phyloP scores from a whole-genome alignment of 805 yeast species.

The Myxozyma geophila region DNA sequence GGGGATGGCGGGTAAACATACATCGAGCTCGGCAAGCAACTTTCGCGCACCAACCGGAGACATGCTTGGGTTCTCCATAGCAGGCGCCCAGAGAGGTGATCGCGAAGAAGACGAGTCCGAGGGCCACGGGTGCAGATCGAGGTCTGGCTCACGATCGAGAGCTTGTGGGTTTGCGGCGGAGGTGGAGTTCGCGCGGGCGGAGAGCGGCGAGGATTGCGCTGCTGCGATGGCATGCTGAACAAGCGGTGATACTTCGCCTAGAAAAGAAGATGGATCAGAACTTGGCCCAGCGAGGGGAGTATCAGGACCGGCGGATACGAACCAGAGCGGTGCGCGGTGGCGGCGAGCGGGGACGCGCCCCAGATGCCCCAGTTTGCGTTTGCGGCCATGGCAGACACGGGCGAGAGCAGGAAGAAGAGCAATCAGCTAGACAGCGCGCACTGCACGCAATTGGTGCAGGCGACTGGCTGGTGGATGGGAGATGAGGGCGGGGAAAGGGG shows the following conservation, averaged over 20 bases:
- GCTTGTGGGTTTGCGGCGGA: conserved; percentile 5
- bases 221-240: conserved; percentile 17
- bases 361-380: conserved; percentile 36
- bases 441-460: conserved; percentile 10
- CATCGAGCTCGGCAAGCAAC: conserved; percentile 30
- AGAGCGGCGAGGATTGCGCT: conserved; percentile 19
- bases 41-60: conserved; percentile 32
- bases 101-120: conserved; percentile 32
- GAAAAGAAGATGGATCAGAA: conserved; percentile 1
- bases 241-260: conserved; percentile 25
- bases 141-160: conserved; percentile 33
- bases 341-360: conserved; percentile 33
- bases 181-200: conserved; percentile 14
- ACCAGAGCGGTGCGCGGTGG: conserved; percentile 23
- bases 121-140: conserved; percentile 33
- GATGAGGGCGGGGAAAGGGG: background rate
- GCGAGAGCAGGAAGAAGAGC: background rate
- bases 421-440: conserved; percentile 11
- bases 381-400: conserved; percentile 26
- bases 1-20: conserved; percentile 4
- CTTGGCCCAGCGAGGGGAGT: background rate
- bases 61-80: conserved; percentile 14
- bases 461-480: background rate
- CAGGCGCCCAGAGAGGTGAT: conserved; percentile 34
- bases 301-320: background rate